phyloP scores from a whole-genome alignment of 2,329 filamentous ascomycete genomes.

The Fusarium sp. region DNA sequence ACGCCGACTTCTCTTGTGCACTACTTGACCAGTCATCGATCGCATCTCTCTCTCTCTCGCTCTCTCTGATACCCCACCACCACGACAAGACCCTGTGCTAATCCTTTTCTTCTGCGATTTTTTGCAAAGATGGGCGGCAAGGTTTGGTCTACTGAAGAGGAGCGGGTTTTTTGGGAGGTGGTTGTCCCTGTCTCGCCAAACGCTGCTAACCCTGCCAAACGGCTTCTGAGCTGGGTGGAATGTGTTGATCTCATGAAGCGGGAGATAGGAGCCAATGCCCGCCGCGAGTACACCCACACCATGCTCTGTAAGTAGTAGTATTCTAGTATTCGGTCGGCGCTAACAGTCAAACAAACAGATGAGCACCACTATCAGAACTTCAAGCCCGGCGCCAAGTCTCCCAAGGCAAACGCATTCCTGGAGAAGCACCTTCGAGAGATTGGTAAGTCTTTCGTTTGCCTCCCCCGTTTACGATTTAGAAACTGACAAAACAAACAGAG shows the following conservation, averaged over 20 bases:
- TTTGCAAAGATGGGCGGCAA: slow-evolving; percentile 61
- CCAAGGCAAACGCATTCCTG: slow-evolving; percentile 52
- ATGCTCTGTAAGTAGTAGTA: slow-evolving; percentile 50
- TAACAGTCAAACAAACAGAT: slow-evolving; percentile 50
- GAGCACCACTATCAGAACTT: slow-evolving; percentile 61
- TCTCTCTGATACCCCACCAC: background rate
- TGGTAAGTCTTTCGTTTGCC: slow-evolving; percentile 26
- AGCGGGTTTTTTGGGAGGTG: slow-evolving; percentile 61
- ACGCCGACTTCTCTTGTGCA: slow-evolving; percentile 3
- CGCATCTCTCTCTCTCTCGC: background rate
- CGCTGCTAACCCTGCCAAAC: slow-evolving; percentile 38
- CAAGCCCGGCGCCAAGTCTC: slow-evolving; percentile 52
- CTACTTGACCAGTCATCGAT: background rate
- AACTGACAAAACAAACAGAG: slow-evolving; percentile 21
- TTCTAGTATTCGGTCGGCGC: background rate
- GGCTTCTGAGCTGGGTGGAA: slow-evolving; percentile 51
- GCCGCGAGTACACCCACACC: slow-evolving; percentile 54
- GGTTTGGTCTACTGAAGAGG: slow-evolving; percentile 62
- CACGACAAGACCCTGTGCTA: background rate
- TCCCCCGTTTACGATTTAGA: background rate
- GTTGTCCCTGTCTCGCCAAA: slow-evolving; percentile 54
- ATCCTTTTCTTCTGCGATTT: background rate
- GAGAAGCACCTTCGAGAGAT: slow-evolving; percentile 47
- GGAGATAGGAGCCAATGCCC: slow-evolving; percentile 50
- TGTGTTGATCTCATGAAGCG: slow-evolving; percentile 55